phyloP scores from a whole-genome alignment of 345 rosid genomes.

The Citrus unshiu region DNA sequence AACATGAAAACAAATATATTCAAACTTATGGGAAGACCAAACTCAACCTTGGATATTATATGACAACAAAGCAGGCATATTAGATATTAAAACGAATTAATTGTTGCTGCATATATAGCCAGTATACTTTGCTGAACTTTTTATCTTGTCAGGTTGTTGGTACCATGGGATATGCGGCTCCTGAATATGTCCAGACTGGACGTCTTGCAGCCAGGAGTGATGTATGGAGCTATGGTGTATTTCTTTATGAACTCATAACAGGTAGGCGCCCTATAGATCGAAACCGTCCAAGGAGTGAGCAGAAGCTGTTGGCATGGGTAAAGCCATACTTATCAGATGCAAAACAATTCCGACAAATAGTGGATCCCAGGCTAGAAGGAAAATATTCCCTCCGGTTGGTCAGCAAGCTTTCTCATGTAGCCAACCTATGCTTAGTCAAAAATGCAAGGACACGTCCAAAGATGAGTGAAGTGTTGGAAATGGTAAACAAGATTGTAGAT shows the following conservation, averaged over 20 bases:
- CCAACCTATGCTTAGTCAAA: conserved; percentile 69
- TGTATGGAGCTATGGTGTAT: conserved; percentile 93
- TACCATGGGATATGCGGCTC: conserved; percentile 92
- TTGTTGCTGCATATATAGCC: background rate
- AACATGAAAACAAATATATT: background rate
- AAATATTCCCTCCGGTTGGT: conserved; percentile 46
- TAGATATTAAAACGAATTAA: background rate
- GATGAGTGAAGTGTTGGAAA: conserved; percentile 88
- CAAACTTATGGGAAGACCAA: background rate
- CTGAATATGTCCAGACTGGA: conserved; percentile 81
- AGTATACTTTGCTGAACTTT: background rate
- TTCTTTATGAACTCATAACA: conserved; percentile 85
- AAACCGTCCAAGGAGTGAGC: conserved; percentile 77
- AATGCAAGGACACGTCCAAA: conserved; percentile 75
- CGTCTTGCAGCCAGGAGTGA: conserved; percentile 83
- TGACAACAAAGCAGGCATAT: background rate
- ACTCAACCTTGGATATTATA: background rate
- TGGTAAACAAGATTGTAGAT: conserved; percentile 51
- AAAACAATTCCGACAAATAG: conserved; percentile 48
- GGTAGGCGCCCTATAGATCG: conserved; percentile 81
- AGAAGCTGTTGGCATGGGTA: conserved; percentile 84
- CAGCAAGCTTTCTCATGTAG: conserved; percentile 59
- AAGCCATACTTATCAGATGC: conserved; percentile 63
- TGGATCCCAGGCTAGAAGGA: conserved; percentile 72
- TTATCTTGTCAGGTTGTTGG: conserved; percentile 67